These are phyloP conservation scores for Thermothielavioides terrestris DNA, from an alignment of 495 filamentous ascomycete species.

Conservation along the genomic window DNA sequence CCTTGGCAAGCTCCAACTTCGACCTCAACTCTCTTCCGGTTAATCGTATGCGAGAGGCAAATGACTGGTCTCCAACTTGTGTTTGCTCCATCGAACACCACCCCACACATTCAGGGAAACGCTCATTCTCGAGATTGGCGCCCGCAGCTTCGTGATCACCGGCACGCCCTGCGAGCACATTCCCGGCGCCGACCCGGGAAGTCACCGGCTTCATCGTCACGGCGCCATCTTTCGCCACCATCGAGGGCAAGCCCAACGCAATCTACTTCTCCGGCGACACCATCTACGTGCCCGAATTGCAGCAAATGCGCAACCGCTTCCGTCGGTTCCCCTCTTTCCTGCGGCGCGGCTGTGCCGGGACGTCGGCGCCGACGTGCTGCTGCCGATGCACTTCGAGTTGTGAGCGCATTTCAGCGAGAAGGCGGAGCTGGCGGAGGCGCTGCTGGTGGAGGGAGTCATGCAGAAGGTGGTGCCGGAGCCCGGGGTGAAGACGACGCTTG, in stretches of 20 bases:
- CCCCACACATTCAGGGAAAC: slow-evolving; percentile 8
- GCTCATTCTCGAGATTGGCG: slow-evolving; percentile 14
- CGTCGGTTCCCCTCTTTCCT: slow-evolving; percentile 4
- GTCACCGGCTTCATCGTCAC: slow-evolving; percentile 42
- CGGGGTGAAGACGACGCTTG: slow-evolving; percentile 18
- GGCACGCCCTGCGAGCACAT: slow-evolving; percentile 41
- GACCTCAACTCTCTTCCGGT: neutral
- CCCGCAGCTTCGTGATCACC: slow-evolving; percentile 40
- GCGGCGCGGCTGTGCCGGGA: slow-evolving; percentile 34
- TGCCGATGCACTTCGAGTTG: slow-evolving; percentile 48
- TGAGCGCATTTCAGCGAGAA: slow-evolving; percentile 44
- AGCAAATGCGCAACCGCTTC: slow-evolving; percentile 23
- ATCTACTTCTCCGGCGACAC: slow-evolving; percentile 52
- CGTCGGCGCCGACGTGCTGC: slow-evolving; percentile 37
- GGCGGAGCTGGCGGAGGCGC: slow-evolving; percentile 36
- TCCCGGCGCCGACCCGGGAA: slow-evolving; percentile 40
- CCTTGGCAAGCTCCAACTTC: slow-evolving; percentile 13
- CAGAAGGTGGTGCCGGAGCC: slow-evolving; percentile 39
- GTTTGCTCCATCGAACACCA: no score
- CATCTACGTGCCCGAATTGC: slow-evolving; percentile 40
- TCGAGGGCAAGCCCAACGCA: slow-evolving; percentile 39
- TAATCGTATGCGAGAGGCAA: neutral
- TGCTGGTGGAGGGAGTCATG: slow-evolving; percentile 49
- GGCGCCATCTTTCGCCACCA: slow-evolving; percentile 30
- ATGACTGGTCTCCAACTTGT: no score